A percentile compares a stretch with the other conserved stretches of the same genome.
These are phyloP conservation scores for Trichomonascus vanleenenianus DNA, from an alignment of 805 yeast genomes.

Conservation along the genomic window DNA sequence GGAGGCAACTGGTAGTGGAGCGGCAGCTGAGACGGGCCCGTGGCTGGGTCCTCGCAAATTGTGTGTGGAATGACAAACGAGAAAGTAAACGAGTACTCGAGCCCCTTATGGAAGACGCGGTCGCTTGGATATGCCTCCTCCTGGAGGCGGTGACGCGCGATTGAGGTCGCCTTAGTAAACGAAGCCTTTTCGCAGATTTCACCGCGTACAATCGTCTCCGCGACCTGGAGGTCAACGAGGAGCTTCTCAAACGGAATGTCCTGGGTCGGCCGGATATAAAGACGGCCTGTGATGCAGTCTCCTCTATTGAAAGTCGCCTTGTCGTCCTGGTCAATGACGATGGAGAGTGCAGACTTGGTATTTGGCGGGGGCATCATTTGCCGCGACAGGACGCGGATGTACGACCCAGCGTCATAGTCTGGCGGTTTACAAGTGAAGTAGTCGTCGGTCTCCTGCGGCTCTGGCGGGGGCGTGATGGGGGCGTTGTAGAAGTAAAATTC, in stretches of 20 bases:
- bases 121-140: slow-evolving; percentile 9
- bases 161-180: slow-evolving; percentile 2
- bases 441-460: too few relatives aligned
- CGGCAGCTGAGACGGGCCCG: slow-evolving; percentile 5
- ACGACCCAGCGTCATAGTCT: neutral
- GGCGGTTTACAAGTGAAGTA: neutral
- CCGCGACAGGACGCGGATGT: neutral
- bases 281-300: slow-evolving; percentile 11
- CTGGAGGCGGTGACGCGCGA: slow-evolving; percentile 7
- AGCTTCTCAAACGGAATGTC: slow-evolving; percentile 4
- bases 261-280: slow-evolving; percentile 7
- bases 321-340: neutral
- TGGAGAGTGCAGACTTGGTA: neutral
- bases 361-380: neutral
- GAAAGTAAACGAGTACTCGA: slow-evolving; percentile 9
- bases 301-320: slow-evolving; percentile 4
- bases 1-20: slow-evolving; percentile 3
- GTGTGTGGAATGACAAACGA: slow-evolving; percentile 11
- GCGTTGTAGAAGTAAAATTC: too few relatives aligned
- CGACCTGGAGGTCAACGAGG: slow-evolving; percentile 8
- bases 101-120: slow-evolving; percentile 9
- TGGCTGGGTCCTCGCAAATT: slow-evolving; percentile 5
- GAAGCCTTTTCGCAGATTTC: slow-evolving; percentile 2
- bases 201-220: slow-evolving; percentile 8
- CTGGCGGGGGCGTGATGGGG: too few relatives aligned